Evolutionary conservation across 495 filamentous ascomycete species (phyloP), one percentile per base, ranked within the genome.

Genomic region (Evernia prunastri): DNA sequence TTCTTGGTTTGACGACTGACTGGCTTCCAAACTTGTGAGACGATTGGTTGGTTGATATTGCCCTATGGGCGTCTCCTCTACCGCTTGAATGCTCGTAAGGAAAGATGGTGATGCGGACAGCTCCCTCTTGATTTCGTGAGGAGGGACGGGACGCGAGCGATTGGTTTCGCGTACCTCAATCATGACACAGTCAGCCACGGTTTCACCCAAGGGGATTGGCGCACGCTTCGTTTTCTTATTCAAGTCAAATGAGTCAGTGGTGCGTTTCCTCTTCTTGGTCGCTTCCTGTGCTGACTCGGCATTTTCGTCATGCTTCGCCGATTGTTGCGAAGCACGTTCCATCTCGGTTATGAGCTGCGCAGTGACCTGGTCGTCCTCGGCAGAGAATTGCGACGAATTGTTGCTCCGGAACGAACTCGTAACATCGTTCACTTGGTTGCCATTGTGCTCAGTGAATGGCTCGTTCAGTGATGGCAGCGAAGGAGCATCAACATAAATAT

Each of bases 311-410:
- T 7, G 31, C 37, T 23, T 42, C 45, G 23, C 40, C 12, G 43
- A 39, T 43, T 37, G 58, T 63, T 65, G 65, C 29, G 69, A 69
- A 45, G 65, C 65, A 42, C 59, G 58, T 60, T 71, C 63, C 68
- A 71, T 66, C 42, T 69, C 67, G 12, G 51, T 42, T 37, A 68
- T 31, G 31, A 71, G 45, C 51, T 71, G 69, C 27, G 66, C 69
- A 35, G 62, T 40, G 60, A 59, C 58, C 31, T 68, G 65, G 29
- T 69, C 67, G 27, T 69, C 63, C 15, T 71, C 65, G 15, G 43
- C 60, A 39, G 61, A 58, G 33, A 35, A 58, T 18, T 45, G 53
- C 18, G 47, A 60, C n/a, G 36, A 56, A 11, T 8, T 25, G 36
- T 53, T 20, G 35, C 53, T 58, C 43, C 36, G 54, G 47, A 58